phyloP scores from a whole-genome alignment of 192 early-diverging fungal species.

The Coemansia sp. region DNA sequence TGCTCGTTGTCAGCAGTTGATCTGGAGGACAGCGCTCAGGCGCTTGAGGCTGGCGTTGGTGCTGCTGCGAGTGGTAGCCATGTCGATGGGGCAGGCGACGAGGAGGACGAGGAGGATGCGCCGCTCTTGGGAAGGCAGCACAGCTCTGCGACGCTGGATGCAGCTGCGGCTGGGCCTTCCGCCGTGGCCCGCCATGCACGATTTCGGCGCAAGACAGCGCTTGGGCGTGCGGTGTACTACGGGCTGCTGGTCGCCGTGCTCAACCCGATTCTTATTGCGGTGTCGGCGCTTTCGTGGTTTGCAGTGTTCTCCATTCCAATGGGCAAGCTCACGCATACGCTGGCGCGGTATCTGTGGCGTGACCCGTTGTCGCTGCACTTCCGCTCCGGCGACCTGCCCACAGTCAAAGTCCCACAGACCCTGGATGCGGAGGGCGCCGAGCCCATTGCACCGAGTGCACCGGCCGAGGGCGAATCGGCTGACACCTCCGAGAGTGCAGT shows the following conservation, averaged over 20 bases:
- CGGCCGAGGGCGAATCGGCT: neutral
- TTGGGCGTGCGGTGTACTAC: conserved; percentile 38
- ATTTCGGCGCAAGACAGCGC: conserved; percentile 28
- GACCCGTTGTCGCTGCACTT: conserved; percentile 79
- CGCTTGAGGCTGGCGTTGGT: conserved; percentile 26
- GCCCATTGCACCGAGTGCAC: neutral
- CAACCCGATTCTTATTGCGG: conserved; percentile 78
- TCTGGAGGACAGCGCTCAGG: conserved; percentile 27
- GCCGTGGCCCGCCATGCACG: conserved; percentile 13
- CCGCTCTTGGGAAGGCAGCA: conserved; percentile 27
- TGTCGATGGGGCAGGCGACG: conserved; percentile 14
- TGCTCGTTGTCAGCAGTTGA: conserved; percentile 20
- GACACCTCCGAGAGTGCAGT: conserved; percentile 2
- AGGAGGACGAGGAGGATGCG: conserved; percentile 48
- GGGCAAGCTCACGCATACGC: conserved; percentile 87
- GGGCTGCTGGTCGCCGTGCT: conserved; percentile 39
- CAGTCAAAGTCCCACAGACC: conserved; percentile 33
- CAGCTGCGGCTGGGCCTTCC: neutral
- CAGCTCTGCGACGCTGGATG: conserved; percentile 3
- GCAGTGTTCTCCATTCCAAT: conserved; percentile 90
- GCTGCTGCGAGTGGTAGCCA: conserved; percentile 2
- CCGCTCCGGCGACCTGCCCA: conserved; percentile 61
- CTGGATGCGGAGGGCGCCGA: neutral
- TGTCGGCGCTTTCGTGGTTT: conserved; percentile 82
- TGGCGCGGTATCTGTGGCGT: conserved; percentile 76